These are phyloP conservation scores for Boletellus sp. DNA, from an alignment of 768 basidiomycete genomes.

Conservation along the genomic window DNA sequence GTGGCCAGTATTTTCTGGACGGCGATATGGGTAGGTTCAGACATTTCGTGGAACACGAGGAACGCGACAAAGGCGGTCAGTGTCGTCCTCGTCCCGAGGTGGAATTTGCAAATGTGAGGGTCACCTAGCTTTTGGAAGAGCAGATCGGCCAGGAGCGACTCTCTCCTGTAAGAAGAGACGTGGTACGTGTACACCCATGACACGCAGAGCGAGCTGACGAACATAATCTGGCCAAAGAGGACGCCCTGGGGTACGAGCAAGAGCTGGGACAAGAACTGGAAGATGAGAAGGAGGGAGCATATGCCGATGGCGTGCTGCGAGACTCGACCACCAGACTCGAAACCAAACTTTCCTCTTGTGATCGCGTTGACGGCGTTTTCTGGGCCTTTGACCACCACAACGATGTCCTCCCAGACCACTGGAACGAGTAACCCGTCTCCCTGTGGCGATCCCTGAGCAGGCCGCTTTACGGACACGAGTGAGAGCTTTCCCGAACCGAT, in stretches of 20 bases:
- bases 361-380: conserved; percentile 28
- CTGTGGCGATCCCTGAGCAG: conserved; percentile 13
- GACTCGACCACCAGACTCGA: conserved; percentile 8
- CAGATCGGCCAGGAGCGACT: not conserved
- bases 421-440: conserved; percentile 26
- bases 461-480: conserved; percentile 5
- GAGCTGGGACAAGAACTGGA: conserved; percentile 31
- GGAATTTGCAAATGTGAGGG: not conserved
- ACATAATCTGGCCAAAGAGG: conserved; percentile 35
- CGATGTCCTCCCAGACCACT: conserved; percentile 9
- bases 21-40: no score
- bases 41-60: conserved; percentile 14
- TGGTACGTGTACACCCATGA: conserved; percentile 33
- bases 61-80: conserved; percentile 24
- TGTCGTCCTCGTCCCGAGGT: conserved; percentile 19
- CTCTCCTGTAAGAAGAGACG: not conserved
- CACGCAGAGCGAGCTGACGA: conserved; percentile 28
- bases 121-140: not conserved
- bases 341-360: conserved; percentile 25
- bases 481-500: conserved; percentile 25
- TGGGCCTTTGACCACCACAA: conserved; percentile 28
- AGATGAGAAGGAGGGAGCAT: conserved; percentile 26
- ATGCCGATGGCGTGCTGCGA: conserved; percentile 15
- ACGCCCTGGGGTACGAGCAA: conserved; percentile 31
- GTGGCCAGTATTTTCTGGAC: no score